Evolutionary conservation across 257 asterid species (phyloP).

Genomic region (Fraxinus cuspidata): DNA sequence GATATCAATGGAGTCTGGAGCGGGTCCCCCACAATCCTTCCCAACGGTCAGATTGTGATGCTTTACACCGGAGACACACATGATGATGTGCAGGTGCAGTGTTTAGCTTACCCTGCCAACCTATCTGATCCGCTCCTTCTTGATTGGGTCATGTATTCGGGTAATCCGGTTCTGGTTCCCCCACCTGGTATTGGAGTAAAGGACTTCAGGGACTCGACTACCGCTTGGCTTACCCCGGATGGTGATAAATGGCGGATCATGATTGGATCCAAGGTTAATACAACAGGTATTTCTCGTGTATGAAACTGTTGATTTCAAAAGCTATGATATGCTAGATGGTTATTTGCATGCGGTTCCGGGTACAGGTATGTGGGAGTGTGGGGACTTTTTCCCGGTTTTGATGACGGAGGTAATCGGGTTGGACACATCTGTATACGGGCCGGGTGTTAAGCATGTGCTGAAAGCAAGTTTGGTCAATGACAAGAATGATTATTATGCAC

Average conservation of each 20-base stretch:
- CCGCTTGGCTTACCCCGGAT: constrained; percentile 70
- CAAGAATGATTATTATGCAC: constrained; percentile 60
- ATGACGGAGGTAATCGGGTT: constrained; percentile 48
- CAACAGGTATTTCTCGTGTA: constrained; percentile 65
- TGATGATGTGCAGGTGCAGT: constrained; percentile 70
- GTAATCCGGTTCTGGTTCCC: constrained; percentile 70
- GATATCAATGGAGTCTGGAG: constrained; percentile 89
- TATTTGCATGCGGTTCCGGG: constrained; percentile 56
- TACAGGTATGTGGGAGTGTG: constrained; percentile 95
- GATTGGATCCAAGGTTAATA: constrained; percentile 62
- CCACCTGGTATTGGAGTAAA: constrained; percentile 67
- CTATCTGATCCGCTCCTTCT: constrained; percentile 73
- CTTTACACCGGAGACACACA: constrained; percentile 70
- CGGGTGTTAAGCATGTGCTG: constrained; percentile 63
- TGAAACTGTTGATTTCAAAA: constrained; percentile 55
- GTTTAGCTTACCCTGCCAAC: constrained; percentile 76
- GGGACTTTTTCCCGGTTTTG: constrained; percentile 75
- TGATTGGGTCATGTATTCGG: constrained; percentile 66
- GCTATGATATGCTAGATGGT: constrained; percentile 46
- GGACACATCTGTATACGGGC: constrained; percentile 71
- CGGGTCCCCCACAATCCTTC: constrained; percentile 82
- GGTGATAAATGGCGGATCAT: constrained; percentile 63
- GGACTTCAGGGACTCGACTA: constrained; percentile 84
- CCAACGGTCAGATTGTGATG: constrained; percentile 67
- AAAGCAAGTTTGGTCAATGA: constrained; percentile 70